phyloP scores from a whole-genome alignment of 371 early-diverging fungal species.

The Syncephalastrum sp. region DNA sequence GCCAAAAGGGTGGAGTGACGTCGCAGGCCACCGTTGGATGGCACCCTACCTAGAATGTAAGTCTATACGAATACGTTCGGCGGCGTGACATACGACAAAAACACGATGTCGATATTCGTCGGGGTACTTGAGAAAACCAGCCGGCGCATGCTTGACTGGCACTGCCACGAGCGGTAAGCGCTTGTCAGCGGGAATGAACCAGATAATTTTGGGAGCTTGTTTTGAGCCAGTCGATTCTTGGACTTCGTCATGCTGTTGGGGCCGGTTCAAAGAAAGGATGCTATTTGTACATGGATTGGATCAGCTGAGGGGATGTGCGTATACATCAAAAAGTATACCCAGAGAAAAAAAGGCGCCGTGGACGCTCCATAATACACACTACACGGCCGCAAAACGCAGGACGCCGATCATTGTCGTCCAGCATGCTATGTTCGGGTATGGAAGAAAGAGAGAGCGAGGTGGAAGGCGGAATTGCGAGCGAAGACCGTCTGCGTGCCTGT shows the following conservation, averaged over 20 bases:
- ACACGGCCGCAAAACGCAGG: slow-evolving; percentile 35
- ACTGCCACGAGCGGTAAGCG: slow-evolving; percentile 64
- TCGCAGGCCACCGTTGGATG: slow-evolving; percentile 40
- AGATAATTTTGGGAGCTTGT: slow-evolving; percentile 39
- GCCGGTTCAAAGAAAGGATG: neutral
- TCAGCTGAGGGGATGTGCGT: too few species aligned
- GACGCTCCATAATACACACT: slow-evolving; percentile 34
- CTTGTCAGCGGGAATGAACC: slow-evolving; percentile 68
- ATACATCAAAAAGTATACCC: slow-evolving; percentile 23
- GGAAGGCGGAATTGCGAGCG: slow-evolving; percentile 6
- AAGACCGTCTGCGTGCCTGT: slow-evolving; percentile 23
- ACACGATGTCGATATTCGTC: slow-evolving; percentile 38
- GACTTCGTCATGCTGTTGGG: neutral
- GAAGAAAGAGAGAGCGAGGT: slow-evolving; percentile 12
- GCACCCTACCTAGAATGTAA: slow-evolving; percentile 19
- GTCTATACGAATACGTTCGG: neutral
- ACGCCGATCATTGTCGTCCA: neutral
- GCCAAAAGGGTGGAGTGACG: slow-evolving; percentile 45
- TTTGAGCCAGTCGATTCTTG: slow-evolving; percentile 21
- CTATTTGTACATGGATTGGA: slow-evolving; percentile 15
- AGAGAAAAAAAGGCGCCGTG: slow-evolving; percentile 27
- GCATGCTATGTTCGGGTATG: slow-evolving; percentile 21
- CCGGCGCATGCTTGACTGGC: slow-evolving; percentile 37
- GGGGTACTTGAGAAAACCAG: slow-evolving; percentile 30
- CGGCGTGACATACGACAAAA: slow-evolving; percentile 25